Conservation (phyloP, 2,329 filamentous ascomycete genomes). For the Ceratocystis harringtonii region DNA sequence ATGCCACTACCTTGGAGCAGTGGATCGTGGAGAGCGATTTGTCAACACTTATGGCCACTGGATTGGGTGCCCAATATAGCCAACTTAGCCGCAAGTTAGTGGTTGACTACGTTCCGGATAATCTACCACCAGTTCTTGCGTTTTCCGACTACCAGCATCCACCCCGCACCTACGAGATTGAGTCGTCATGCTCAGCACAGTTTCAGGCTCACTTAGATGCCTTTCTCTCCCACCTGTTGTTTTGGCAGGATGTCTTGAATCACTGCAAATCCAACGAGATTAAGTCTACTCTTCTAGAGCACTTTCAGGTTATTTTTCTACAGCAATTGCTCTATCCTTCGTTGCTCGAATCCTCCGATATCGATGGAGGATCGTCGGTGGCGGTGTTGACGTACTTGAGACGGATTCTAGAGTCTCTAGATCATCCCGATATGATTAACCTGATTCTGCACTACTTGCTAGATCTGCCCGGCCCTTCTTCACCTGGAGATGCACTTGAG, state of each 20-base stretch:
- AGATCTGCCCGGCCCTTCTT: slow-evolving; percentile 42
- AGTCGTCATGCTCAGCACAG: slow-evolving; percentile 56
- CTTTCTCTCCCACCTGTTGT: slow-evolving; percentile 85
- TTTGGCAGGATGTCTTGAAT: slow-evolving; percentile 97
- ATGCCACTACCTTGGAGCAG: slow-evolving; percentile 67
- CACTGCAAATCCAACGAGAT: slow-evolving; percentile 88
- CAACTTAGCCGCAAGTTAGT: slow-evolving; percentile 63
- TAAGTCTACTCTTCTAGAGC: slow-evolving; percentile 81
- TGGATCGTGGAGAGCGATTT: slow-evolving; percentile 97
- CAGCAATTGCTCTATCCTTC: slow-evolving; percentile 95
- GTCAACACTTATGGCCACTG: slow-evolving; percentile 92
- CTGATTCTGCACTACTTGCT: slow-evolving; percentile 86
- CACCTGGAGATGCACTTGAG: slow-evolving; percentile 28
- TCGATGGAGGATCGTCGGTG: slow-evolving; percentile 90
- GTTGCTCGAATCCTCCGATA: slow-evolving; percentile 87
- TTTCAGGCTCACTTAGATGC: slow-evolving; percentile 81
- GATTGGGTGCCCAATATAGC: slow-evolving; percentile 61
- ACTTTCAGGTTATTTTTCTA: slow-evolving; percentile 92
- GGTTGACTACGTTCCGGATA: slow-evolving; percentile 58
- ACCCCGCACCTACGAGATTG: slow-evolving; percentile 51
- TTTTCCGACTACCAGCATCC: slow-evolving; percentile 79
- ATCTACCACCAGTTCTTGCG: slow-evolving; percentile 67
- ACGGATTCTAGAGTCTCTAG: slow-evolving; percentile 76
- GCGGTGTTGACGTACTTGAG: slow-evolving; percentile 88
- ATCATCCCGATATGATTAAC: slow-evolving; percentile 87